A percentile compares a stretch with the other conserved stretches of the same genome.
Conservation (phyloP, 164 flowering plant species). For the Brasenia schreberi region DNA sequence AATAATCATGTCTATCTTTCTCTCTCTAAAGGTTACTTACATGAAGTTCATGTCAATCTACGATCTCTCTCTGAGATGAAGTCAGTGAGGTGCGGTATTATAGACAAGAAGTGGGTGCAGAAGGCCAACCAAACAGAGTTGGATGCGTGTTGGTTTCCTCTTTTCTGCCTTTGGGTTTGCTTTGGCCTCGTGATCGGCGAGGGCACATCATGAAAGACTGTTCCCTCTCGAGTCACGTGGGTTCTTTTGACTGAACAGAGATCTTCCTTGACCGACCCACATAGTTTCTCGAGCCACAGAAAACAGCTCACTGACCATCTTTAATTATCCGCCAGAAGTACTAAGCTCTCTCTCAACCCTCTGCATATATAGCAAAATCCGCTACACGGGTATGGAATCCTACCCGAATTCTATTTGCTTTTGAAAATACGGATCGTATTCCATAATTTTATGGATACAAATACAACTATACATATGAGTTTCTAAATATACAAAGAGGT, state of each 20-base stretch:
- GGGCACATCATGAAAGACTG: conserved; percentile 71
- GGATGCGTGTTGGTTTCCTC: conserved; percentile 6
- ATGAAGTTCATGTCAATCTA: not conserved
- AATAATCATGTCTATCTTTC: not conserved
- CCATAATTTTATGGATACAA: too few species aligned
- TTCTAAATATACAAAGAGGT: too few species aligned
- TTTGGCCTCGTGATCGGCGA: conserved; percentile 77
- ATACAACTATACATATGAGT: too few species aligned
- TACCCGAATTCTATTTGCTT: too few species aligned
- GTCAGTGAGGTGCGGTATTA: not conserved
- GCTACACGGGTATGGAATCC: too few species aligned
- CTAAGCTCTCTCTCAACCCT: too few species aligned
- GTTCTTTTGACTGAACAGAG: conserved; percentile 64
- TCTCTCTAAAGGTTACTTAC: not conserved
- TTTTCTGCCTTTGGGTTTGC: not conserved
- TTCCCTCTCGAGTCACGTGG: conserved; percentile 81
- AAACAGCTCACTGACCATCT: too few species aligned
- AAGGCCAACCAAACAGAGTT: conserved; percentile 41
- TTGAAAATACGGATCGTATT: too few species aligned
- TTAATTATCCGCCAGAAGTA: too few species aligned
- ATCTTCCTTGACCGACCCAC: conserved; percentile 12
- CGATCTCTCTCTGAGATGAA: not conserved
- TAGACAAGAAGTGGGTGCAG: conserved; percentile 1
- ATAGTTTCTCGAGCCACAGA: conserved; percentile 14
- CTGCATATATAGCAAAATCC: too few species aligned